Conservation (phyloP, 1,284 basidiomycete species). For the Agroathelia rolfsii region DNA sequence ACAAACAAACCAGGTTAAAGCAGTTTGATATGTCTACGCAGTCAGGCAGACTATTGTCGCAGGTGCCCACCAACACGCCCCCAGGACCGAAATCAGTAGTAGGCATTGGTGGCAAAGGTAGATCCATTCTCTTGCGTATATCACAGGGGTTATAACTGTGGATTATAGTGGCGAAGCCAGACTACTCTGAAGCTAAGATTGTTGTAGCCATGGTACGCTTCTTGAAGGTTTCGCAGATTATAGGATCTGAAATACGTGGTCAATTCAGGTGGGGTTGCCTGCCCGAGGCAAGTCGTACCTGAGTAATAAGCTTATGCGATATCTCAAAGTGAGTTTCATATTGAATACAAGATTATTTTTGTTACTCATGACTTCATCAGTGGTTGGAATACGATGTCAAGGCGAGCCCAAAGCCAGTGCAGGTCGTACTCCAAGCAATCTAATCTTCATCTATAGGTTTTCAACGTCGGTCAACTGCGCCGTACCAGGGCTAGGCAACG, state of each 20-base stretch:
- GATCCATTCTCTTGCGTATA: conserved; percentile 7
- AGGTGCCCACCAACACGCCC: conserved; percentile 68
- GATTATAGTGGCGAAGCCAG: conserved; percentile 84
- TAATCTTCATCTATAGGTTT: conserved; percentile 50
- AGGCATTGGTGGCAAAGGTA: conserved; percentile 76
- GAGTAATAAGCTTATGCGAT: conserved; percentile 77
- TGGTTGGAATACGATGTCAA: conserved; percentile 99
- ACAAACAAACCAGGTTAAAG: conserved; percentile 46
- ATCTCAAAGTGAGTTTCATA: conserved; percentile 48
- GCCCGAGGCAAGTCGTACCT: conserved; percentile 81
- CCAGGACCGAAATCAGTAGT: conserved; percentile 65
- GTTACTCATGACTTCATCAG: conserved; percentile 29
- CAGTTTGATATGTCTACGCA: conserved; percentile 67
- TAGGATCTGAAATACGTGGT: conserved; percentile 19
- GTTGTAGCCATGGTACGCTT: conserved; percentile 87
- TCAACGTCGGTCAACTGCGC: conserved; percentile 95
- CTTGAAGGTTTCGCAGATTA: conserved; percentile 1
- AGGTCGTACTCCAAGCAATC: conserved; percentile 3
- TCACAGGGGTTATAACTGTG: conserved; percentile 2
- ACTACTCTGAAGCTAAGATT: conserved; percentile 97
- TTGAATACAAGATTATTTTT: background rate
- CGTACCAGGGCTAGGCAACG: conserved; percentile 78
- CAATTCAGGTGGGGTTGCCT: conserved; percentile 61
- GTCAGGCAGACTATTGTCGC: conserved; percentile 55
- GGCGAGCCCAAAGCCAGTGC: conserved; percentile 27